These are phyloP conservation scores for Mycosphaerelloides madeirae DNA, from an alignment of 2,329 filamentous ascomycete species.

Conservation along the genomic window DNA sequence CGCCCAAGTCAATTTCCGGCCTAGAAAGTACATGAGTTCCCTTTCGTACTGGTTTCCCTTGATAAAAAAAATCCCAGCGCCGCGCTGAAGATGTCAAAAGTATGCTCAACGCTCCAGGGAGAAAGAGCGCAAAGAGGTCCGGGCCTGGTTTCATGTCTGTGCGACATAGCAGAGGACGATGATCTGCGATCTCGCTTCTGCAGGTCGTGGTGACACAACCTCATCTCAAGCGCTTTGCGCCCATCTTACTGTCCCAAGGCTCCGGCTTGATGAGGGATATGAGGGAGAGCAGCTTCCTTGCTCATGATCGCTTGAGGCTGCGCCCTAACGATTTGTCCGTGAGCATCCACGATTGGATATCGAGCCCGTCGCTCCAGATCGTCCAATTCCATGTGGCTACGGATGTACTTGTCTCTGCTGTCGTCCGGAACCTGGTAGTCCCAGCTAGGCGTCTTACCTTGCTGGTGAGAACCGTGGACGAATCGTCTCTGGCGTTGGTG, in stretches of 20 bases:
- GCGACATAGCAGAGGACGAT: too few species aligned
- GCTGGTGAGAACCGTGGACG: slow-evolving; percentile 73
- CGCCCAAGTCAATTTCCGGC: too few species aligned
- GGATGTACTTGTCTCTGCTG: slow-evolving; percentile 66
- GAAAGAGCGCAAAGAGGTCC: neutral
- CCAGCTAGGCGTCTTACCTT: slow-evolving; percentile 75
- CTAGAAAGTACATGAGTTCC: too few species aligned
- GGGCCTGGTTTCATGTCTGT: too few species aligned
- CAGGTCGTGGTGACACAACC: too few species aligned
- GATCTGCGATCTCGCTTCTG: too few species aligned
- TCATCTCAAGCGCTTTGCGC: too few species aligned
- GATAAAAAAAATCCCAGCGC: slow-evolving; percentile 4
- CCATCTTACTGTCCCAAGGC: slow-evolving; percentile 26
- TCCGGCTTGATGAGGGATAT: slow-evolving; percentile 8
- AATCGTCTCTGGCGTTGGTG: slow-evolving; percentile 76
- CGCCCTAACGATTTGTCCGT: slow-evolving; percentile 34
- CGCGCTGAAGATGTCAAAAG: slow-evolving; percentile 6
- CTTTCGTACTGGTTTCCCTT: too few species aligned
- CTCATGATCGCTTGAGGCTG: slow-evolving; percentile 1
- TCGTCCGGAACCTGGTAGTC: slow-evolving; percentile 74
- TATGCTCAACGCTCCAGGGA: slow-evolving; percentile 9
- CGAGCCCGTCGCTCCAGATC: slow-evolving; percentile 72
- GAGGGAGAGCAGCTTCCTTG: slow-evolving; percentile 20
- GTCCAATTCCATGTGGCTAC: slow-evolving; percentile 74
- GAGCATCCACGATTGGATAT: slow-evolving; percentile 56